Base-by-base conservation (phyloP, 2,329 filamentous ascomycete genomes). In the Trichoderma lentiforme region DNA sequence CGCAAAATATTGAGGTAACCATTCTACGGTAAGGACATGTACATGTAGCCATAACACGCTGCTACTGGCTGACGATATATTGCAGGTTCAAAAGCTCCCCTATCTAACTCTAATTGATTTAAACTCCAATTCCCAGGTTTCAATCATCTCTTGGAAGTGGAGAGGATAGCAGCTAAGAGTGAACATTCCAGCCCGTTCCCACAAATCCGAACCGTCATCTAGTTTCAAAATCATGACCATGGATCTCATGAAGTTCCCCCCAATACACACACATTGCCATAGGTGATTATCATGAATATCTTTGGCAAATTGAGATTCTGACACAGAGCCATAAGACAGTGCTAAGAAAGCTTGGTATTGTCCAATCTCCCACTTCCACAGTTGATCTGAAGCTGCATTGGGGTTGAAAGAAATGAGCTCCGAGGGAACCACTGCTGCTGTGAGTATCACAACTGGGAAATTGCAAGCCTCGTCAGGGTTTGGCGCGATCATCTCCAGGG, bases 241-340 rank as follows among this genome's bases (percentile, higher is more conserved):
- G 7, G 39, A 9, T 4, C 1, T 4, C 1, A 0, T 2, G 1
- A 9, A 0, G n/a, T n/a, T n/a, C 39, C 3, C 39, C n/a, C 39
- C 39, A 2, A 43, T n/a, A 4, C 15, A 43, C 15, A 43, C 39
- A 4, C 39, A 43, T 43, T 43, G 39, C 39, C 39, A 43, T 43
- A 0, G 4, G 9, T 43, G 39, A 9, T 15, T n/a, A 43, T 43
- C 39, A 9, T 43, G 3, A 1, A n/a, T 0, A 43, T 43, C 39
- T n/a, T n/a, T 1, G 2, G 39, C 39, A 9, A 43, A 43, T n/a
- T n/a, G 39, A 1, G 0, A 8, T 9, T 43, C 39, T 9, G 39
- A 43, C 39, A n/a, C 39, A 43, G 39, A 43, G 15, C 15, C 39
- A n/a, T 0, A 43, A n/a, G 39, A 43, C 7, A 43, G 0, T 4